Evolutionary conservation across 257 asterid species (phyloP), one percentile per base, ranked within the genome.

Genomic region (Jacaranda mimosifolia): DNA sequence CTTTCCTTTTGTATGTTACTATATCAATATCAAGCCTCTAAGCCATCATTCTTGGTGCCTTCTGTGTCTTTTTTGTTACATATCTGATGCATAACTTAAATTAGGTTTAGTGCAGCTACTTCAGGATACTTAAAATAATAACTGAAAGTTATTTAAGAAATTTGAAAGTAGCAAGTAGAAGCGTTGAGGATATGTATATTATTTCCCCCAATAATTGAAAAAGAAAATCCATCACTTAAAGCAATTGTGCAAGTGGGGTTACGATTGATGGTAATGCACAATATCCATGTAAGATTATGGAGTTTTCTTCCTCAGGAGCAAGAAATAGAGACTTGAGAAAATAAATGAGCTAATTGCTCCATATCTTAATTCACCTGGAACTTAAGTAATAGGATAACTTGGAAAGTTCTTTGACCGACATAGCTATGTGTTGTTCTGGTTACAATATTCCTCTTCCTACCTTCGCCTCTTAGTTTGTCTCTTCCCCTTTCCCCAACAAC

Each of bases 11-110:
- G 4, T 17, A 9, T 40, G 53, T n/a, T 36, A n/a, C 71, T 65
- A n/a, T 65, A 9, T 43, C 11, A 65, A 42, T 65, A 42, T n/a
- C 71, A 65, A 15, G 38, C 53, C 18, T 65, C 71, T 39, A 65
- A 42, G 38, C 55, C 36, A 17, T 65, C n/a, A 40, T 40, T 42
- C 26, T 38, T 17, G 46, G 36, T 40, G 71, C 15, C 71, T 42
- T 43, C 11, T 3, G 11, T 7, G 8, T 10, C 51, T 45, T 45
- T 45, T 45, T 7, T 5, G 32, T 26, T 26, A 26, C 32, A 26
- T 0, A 56, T 39, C 40, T 43, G 43, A 19, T 56, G 21, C 68
- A 13, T 15, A 42, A 21, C 5, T 57, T 58, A 21, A 12, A 45
- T 59, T 7, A 19, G 15, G 42, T 60, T 71, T 43, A 71, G 48